Evolutionary conservation across 2,329 filamentous ascomycete genomes (phyloP).

Genomic region (Cordyceps militaris): DNA sequence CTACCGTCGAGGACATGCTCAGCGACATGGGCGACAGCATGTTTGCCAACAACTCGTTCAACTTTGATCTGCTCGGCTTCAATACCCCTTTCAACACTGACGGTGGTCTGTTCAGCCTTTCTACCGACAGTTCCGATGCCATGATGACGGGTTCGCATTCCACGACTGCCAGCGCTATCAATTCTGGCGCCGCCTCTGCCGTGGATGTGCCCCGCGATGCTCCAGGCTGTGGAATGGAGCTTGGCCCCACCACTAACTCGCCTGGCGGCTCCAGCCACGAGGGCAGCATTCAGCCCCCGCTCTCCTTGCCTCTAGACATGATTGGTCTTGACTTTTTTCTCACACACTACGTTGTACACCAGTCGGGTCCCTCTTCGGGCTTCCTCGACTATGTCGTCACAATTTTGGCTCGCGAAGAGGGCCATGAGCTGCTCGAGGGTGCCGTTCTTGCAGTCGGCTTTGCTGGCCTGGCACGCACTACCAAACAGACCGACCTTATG

Average conservation of each 20-base stretch:
- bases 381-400: conserved; percentile 12
- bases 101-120: conserved; percentile 4
- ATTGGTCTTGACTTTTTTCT: conserved; percentile 11
- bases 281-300: conserved; percentile 7
- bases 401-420: conserved; percentile 11
- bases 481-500: conserved; percentile 12
- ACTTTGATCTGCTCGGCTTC: conserved; percentile 12
- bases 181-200: conserved; percentile 2
- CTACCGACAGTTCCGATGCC: conserved; percentile 5
- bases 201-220: conserved; percentile 1
- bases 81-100: conserved; percentile 11
- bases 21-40: conserved; percentile 9
- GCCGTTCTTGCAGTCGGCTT: conserved; percentile 12
- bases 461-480: conserved; percentile 11
- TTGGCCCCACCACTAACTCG: background rate
- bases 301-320: conserved; percentile 10
- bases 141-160: conserved; percentile 10
- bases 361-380: conserved; percentile 8
- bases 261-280: conserved; percentile 2
- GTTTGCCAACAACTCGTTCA: conserved; percentile 8
- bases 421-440: conserved; percentile 10
- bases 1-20: conserved; percentile 11
- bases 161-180: background rate
- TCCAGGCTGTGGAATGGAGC: background rate
- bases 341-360: conserved; percentile 10